Evolutionary conservation across 352 stramenopile species (phyloP), one percentile per base, ranked within the genome.

Genomic region (Phytophthora chlamydospora): DNA sequence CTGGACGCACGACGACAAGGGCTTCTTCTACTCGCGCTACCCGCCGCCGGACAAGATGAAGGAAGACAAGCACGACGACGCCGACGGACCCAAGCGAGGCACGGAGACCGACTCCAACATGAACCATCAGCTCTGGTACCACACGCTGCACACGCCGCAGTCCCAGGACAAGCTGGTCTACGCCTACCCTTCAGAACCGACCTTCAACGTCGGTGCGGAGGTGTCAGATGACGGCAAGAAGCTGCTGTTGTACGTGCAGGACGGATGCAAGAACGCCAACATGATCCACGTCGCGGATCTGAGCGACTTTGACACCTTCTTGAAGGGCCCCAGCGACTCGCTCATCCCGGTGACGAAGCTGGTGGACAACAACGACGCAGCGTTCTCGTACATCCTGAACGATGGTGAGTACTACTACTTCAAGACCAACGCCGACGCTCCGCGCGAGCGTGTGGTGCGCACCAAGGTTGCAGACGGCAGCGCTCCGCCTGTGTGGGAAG

Each of bases 261-360:
- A 97, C 46, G 85, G 85, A 38, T 97, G 87, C 80, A 95, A 95
- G 73, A 94, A 92, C 48, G 87, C 91, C 43, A 96, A 96, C 62
- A 93, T 91, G 86, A 65, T 97, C 21, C 89, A 92, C 45, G 49
- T 91, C 8, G 81, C 82, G n/a, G 66, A 88, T 31, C 45, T 91
- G 19, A 60, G 48, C 11, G 68, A 63, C 33, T 90, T 91, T 62
- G 68, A 76, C 0, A 57, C 54, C 13, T 91, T 86, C 51, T 50
- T 86, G 16, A 68, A 73, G 8, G 66, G 63, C 29, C 44, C 70
- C 2, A 58, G 59, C 10, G 61, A 76, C 16, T 41, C 72, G 2
- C 56, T 63, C 0, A 75, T 93, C 36, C 19, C 68, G 1, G 74
- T 91, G 16, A 78, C 88, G 27, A 95, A 93, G 56, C 66, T 97